A percentile compares a stretch with the other conserved stretches of the same genome.
Evolutionary conservation across 108 stramenopile genomes (phyloP).

Genomic region (Skeletonema menzelii): DNA sequence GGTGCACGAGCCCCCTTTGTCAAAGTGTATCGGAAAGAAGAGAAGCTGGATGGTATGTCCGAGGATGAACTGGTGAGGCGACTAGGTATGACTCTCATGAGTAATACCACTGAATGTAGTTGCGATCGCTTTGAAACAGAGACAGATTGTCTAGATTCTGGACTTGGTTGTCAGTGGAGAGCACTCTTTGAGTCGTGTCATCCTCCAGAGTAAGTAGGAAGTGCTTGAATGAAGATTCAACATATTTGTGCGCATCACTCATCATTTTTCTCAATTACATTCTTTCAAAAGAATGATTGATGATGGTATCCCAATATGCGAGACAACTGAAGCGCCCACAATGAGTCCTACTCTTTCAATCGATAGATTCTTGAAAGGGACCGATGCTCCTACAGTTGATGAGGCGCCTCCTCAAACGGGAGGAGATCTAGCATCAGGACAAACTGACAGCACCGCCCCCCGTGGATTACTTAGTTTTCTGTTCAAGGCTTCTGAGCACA

Average conservation of each 20-base stretch:
- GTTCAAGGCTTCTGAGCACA: slow-evolving; percentile 30
- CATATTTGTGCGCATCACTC: too few relatives aligned
- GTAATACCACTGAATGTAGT: slow-evolving; percentile 58
- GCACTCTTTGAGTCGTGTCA: slow-evolving; percentile 41
- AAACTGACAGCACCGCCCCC: background rate
- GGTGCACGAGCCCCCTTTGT: slow-evolving; percentile 57
- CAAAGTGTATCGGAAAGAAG: slow-evolving; percentile 59
- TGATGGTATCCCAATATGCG: slow-evolving; percentile 54
- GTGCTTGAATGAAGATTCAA: too few relatives aligned
- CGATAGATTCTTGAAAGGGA: slow-evolving; percentile 31
- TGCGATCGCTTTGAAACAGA: slow-evolving; percentile 51
- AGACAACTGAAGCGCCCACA: slow-evolving; percentile 51
- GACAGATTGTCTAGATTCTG: slow-evolving; percentile 47
- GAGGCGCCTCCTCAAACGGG: background rate
- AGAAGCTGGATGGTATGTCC: slow-evolving; percentile 59
- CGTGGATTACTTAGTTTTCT: slow-evolving; percentile 13
- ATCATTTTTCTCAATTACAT: too few relatives aligned
- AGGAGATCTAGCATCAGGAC: background rate
- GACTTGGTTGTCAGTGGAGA: slow-evolving; percentile 34
- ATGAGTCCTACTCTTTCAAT: slow-evolving; percentile 49
- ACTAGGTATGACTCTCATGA: slow-evolving; percentile 32
- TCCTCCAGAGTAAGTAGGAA: slow-evolving; percentile 37
- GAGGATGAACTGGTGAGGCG: slow-evolving; percentile 43
- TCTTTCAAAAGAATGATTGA: slow-evolving; percentile 28
- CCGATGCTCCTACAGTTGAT: slow-evolving; percentile 42